phyloP scores from a whole-genome alignment of 129 eudicot genomes.

The Calendula officinalis region DNA sequence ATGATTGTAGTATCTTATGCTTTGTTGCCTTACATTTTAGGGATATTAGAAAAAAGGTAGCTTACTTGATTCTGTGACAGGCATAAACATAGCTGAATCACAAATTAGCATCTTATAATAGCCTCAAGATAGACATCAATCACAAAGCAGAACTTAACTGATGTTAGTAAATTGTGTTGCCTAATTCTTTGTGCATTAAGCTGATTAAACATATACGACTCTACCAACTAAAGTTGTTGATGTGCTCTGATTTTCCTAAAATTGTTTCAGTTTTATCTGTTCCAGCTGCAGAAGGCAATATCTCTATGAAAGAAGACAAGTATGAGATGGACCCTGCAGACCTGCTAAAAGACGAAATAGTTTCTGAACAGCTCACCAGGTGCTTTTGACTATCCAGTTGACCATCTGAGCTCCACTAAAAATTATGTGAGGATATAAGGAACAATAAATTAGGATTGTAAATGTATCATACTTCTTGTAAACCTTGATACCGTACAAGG shows the following conservation, averaged over 20 bases:
- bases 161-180: too few species aligned
- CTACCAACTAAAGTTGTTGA: slow-evolving; percentile 1
- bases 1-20: neutral
- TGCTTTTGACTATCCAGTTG: slow-evolving; percentile 24
- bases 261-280: slow-evolving; percentile 16
- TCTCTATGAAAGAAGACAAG: slow-evolving; percentile 14
- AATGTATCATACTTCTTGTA: neutral
- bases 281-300: slow-evolving; percentile 21
- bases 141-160: too few species aligned
- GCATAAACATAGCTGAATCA: too few species aligned
- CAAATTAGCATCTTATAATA: too few species aligned
- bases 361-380: slow-evolving; percentile 95
- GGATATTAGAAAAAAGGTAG: too few species aligned
- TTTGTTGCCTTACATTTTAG: neutral
- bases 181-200: too few species aligned
- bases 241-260: neutral
- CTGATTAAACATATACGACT: neutral
- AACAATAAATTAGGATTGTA: neutral
- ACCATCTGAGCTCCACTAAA: neutral
- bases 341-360: slow-evolving; percentile 77
- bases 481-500: neutral
- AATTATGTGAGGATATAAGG: slow-evolving; percentile 5
- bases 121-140: too few species aligned
- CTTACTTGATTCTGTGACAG: too few species aligned
- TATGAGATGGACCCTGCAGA: slow-evolving; percentile 31